Evolutionary conservation across 495 filamentous ascomycete genomes (phyloP).

Genomic region (Thermothielavioides terrestris): DNA sequence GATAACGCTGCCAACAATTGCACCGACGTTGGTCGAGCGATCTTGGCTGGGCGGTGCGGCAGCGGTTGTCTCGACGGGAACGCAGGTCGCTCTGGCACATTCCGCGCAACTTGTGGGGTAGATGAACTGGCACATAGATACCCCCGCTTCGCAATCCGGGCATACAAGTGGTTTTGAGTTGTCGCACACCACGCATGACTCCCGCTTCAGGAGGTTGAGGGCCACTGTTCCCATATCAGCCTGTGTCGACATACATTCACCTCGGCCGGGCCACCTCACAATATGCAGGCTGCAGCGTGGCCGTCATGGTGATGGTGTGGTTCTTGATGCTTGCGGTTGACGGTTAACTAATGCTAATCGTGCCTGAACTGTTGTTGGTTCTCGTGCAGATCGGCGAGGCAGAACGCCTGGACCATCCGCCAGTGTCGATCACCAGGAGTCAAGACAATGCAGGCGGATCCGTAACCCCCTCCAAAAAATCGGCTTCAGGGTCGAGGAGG

Average conservation of each 20-base stretch:
- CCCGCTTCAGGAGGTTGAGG: constrained; percentile 14
- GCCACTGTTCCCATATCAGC: not conserved
- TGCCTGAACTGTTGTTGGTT: not conserved
- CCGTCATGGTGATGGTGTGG: constrained; percentile 11
- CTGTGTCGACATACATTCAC: not conserved
- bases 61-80: constrained; percentile 4
- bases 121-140: constrained; percentile 29
- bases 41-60: constrained; percentile 17
- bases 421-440: constrained; percentile 19
- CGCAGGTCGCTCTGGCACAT: constrained; percentile 36
- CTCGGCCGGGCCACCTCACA: not conserved
- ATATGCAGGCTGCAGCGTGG: not conserved
- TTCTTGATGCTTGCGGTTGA: not conserved
- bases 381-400: constrained; percentile 9
- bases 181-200: constrained; percentile 19
- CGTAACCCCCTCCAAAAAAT: not conserved
- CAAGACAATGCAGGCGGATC: constrained; percentile 1
- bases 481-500: not conserved
- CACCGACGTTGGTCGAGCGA: constrained; percentile 54
- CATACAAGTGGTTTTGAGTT: constrained; percentile 15
- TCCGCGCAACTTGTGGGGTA: constrained; percentile 24
- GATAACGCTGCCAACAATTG: constrained; percentile 78
- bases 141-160: constrained; percentile 17
- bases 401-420: constrained; percentile 9
- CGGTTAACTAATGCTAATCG: not conserved